phyloP scores from a whole-genome alignment of 2,329 filamentous ascomycete species.

The Microcyclosporella mali region DNA sequence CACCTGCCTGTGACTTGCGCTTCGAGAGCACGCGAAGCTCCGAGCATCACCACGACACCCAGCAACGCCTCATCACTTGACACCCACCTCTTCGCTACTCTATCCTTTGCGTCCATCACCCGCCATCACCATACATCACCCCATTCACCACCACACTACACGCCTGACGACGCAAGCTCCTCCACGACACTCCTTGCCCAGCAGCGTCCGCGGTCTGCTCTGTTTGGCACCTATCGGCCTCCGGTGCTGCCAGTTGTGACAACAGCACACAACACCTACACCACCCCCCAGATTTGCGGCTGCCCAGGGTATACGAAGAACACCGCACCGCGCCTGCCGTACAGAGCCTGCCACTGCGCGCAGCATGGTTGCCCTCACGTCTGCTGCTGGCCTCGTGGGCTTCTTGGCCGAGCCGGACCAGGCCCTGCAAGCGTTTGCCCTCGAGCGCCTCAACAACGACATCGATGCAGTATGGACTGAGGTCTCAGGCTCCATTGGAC shows the following conservation, averaged over 20 bases:
- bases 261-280: slow-evolving; percentile 9
- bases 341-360: not conserved
- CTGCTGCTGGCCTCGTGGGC: slow-evolving; percentile 88
- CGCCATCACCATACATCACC: slow-evolving; percentile 3
- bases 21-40: too few relatives aligned
- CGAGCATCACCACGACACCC: too few relatives aligned
- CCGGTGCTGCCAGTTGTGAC: slow-evolving; percentile 6
- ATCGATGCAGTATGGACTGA: slow-evolving; percentile 98
- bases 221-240: slow-evolving; percentile 7
- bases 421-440: slow-evolving; percentile 87
- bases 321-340: not conserved
- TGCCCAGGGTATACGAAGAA: slow-evolving; percentile 2
- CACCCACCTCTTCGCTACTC: too few relatives aligned
- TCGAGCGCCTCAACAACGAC: slow-evolving; percentile 91
- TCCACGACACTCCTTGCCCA: slow-evolving; percentile 4
- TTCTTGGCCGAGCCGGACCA: slow-evolving; percentile 92
- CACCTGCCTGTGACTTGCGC: too few relatives aligned
- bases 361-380: slow-evolving; percentile 83
- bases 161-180: slow-evolving; percentile 1
- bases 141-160: slow-evolving; percentile 5
- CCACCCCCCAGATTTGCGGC: not conserved
- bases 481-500: slow-evolving; percentile 81
- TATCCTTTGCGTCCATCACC: not conserved
- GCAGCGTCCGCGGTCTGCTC: slow-evolving; percentile 6
- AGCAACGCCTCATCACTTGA: too few relatives aligned